Conservation (phyloP, 495 filamentous ascomycete genomes). For the Letharia columbiana region DNA sequence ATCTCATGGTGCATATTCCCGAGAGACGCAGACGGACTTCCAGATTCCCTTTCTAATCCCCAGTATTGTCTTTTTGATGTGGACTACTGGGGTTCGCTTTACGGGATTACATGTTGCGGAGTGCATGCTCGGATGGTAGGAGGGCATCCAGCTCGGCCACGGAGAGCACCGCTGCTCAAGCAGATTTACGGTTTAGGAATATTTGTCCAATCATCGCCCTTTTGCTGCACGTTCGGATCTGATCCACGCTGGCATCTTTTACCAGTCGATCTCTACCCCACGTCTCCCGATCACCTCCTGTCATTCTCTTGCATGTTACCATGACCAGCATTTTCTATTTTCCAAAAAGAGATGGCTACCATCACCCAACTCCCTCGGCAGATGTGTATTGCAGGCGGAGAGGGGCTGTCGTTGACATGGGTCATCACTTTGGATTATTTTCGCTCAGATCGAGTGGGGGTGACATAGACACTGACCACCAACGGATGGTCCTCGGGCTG, state of each 20-base stretch:
- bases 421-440: background rate
- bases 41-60: constrained; percentile 17
- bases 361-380: background rate
- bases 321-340: background rate
- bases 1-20: constrained; percentile 17
- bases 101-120: constrained; percentile 4
- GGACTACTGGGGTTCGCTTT: constrained; percentile 17
- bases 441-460: background rate
- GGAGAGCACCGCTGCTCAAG: background rate
- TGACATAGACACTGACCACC: background rate
- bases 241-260: background rate
- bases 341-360: background rate
- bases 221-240: background rate
- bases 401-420: background rate
- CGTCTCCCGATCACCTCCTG: background rate
- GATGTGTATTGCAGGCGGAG: background rate
- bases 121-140: background rate
- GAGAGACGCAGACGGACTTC: constrained; percentile 3
- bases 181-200: background rate
- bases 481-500: background rate
- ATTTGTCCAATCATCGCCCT: background rate
- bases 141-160: background rate
- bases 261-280: background rate
- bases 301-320: background rate
- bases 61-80: background rate